phyloP scores from a whole-genome alignment of 2,329 filamentous ascomycete genomes.

The Epichloe amarillans region DNA sequence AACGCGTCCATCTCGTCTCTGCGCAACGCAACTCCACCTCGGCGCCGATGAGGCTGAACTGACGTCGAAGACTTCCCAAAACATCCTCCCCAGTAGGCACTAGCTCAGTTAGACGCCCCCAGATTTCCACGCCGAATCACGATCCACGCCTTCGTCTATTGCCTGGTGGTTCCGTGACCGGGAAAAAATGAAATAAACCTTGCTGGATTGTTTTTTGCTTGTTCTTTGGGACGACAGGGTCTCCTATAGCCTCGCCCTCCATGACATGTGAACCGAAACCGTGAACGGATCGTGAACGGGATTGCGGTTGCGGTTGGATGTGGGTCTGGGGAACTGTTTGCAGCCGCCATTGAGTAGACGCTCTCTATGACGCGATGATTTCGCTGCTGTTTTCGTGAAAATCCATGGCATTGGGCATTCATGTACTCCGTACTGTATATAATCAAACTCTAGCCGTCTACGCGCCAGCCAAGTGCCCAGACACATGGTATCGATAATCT shows the following conservation, averaged over 20 bases:
- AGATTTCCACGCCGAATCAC: not conserved
- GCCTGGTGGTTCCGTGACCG: too few relatives aligned
- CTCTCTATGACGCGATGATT: constrained; percentile 6
- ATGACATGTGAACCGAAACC: not conserved
- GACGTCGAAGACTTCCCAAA: constrained; percentile 2
- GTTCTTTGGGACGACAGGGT: too few relatives aligned
- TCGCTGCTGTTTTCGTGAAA: not conserved
- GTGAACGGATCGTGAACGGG: not conserved
- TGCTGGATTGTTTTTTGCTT: too few relatives aligned
- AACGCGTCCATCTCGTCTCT: too few relatives aligned
- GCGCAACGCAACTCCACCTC: not conserved
- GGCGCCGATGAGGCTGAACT: constrained; percentile 1
- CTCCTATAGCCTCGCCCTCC: too few relatives aligned
- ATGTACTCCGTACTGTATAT: not conserved
- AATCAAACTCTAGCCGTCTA: not conserved
- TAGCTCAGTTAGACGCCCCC: not conserved
- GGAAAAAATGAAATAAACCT: too few relatives aligned
- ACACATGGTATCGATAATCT: too few relatives aligned
- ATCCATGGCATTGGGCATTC: not conserved
- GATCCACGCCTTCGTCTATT: not conserved
- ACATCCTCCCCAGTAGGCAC: not conserved
- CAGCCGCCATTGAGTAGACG: not conserved
- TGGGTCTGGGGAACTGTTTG: not conserved
- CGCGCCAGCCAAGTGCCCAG: not conserved
- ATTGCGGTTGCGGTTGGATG: not conserved